Percentiles rank a stretch among this genome's conserved stretches.
phyloP scores from a whole-genome alignment of 768 basidiomycete species.

The Lactarius tabidus region DNA sequence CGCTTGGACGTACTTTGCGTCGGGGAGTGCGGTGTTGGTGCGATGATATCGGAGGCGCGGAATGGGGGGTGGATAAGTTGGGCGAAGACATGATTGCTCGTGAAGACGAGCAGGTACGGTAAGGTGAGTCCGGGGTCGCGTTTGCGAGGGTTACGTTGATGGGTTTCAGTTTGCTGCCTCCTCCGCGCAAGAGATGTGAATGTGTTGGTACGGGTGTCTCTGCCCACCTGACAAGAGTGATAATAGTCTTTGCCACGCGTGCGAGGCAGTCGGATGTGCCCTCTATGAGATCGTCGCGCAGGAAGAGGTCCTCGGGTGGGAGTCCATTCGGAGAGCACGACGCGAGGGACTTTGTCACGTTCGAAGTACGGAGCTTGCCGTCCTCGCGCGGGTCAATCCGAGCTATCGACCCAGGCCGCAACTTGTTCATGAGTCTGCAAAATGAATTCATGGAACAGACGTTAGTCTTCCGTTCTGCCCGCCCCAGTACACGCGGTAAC shows the following conservation, averaged over 20 bases:
- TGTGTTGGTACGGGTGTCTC: conserved; percentile 49
- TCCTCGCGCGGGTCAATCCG: conserved; percentile 65
- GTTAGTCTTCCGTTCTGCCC: conserved; percentile 15
- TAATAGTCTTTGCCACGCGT: conserved; percentile 71
- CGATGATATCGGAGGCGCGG: conserved; percentile 3
- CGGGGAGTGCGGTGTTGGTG: not conserved
- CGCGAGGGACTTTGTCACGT: conserved; percentile 74
- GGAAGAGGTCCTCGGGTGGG: conserved; percentile 58
- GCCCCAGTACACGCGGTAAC: conserved; percentile 2
- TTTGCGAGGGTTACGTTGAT: conserved; percentile 33
- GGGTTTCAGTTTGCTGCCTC: conserved; percentile 28
- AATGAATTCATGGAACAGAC: conserved; percentile 28
- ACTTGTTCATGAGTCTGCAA: conserved; percentile 72
- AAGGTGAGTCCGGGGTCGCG: conserved; percentile 14
- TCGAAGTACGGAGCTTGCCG: conserved; percentile 60
- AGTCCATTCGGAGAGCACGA: conserved; percentile 68
- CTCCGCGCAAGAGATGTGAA: conserved; percentile 44
- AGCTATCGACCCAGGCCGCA: conserved; percentile 55
- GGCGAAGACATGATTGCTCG: conserved; percentile 59
- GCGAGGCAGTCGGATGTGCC: conserved; percentile 56
- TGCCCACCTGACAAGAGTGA: conserved; percentile 59
- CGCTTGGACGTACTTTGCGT: conserved; percentile 26
- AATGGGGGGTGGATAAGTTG: conserved; percentile 42
- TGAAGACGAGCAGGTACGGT: conserved; percentile 30
- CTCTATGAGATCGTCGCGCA: conserved; percentile 63